Conservation (phyloP, 2,329 filamentous ascomycete genomes). For the Hymenoscyphus repandus region DNA sequence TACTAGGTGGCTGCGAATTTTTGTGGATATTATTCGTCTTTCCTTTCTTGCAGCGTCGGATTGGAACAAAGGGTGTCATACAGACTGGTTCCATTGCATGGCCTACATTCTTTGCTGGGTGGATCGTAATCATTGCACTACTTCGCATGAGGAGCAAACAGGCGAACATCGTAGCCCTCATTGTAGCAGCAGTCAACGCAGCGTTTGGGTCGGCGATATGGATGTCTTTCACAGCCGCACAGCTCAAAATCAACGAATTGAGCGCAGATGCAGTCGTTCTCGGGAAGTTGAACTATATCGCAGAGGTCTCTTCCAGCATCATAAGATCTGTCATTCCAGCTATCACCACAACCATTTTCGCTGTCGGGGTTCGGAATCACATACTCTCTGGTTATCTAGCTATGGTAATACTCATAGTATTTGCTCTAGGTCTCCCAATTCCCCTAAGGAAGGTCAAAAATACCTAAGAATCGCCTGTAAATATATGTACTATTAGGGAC, state of each 20-base stretch:
- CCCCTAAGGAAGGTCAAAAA: background rate
- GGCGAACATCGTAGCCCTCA: background rate
- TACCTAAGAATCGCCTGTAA: too few relatives aligned
- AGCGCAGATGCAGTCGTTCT: background rate
- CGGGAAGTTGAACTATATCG: background rate
- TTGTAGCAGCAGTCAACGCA: background rate
- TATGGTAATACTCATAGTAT: background rate
- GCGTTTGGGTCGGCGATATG: background rate
- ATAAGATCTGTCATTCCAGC: background rate
- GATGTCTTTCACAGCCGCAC: background rate
- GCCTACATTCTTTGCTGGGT: background rate
- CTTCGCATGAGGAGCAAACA: background rate
- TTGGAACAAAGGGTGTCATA: background rate
- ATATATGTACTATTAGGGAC: too few relatives aligned
- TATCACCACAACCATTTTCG: background rate
- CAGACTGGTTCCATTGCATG: background rate
- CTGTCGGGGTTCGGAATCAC: background rate
- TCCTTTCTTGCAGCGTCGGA: background rate
- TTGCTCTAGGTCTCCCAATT: background rate
- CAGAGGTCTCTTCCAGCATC: background rate
- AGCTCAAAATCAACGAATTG: background rate
- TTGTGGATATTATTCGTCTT: background rate
- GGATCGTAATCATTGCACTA: background rate
- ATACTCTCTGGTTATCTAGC: background rate
- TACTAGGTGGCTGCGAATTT: background rate